These are phyloP conservation scores for Codiaeum variegatum DNA, from an alignment of 441 rosid genomes.

Conservation along the genomic window DNA sequence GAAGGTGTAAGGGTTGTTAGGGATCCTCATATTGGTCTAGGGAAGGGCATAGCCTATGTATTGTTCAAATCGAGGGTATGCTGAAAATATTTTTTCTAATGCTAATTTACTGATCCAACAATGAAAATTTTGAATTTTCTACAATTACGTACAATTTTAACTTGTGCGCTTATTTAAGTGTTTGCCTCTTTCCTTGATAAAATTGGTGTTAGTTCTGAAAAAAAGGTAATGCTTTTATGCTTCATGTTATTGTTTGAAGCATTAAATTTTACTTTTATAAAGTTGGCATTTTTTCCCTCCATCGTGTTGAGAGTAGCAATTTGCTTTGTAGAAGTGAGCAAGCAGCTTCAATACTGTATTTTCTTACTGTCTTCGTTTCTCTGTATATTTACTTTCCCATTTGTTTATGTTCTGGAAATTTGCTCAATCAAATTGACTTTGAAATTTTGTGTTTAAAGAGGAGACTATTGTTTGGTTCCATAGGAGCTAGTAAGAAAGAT, in stretches of 20 bases:
- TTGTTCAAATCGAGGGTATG: slow-evolving; percentile 83
- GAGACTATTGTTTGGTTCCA: neutral
- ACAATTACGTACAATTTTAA: neutral
- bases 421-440: neutral
- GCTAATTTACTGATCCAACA: neutral
- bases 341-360: neutral
- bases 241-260: neutral
- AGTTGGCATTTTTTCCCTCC: neutral
- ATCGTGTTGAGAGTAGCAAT: neutral
- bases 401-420: neutral
- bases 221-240: neutral
- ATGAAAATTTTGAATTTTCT: neutral
- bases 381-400: neutral
- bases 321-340: neutral
- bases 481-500: too few relatives aligned
- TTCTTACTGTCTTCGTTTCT: neutral
- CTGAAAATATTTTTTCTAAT: slow-evolving; percentile 5
- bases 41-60: slow-evolving; percentile 95
- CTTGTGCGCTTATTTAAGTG: neutral
- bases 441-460: neutral
- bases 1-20: slow-evolving; percentile 93
- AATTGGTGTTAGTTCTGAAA: neutral
- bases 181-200: neutral
- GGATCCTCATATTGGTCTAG: slow-evolving; percentile 75
- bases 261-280: neutral